A percentile compares a stretch with the other conserved stretches of the same genome.
Conservation (phyloP, 169 alveolate species). For the Ichthyophthirius multifiliis region DNA sequence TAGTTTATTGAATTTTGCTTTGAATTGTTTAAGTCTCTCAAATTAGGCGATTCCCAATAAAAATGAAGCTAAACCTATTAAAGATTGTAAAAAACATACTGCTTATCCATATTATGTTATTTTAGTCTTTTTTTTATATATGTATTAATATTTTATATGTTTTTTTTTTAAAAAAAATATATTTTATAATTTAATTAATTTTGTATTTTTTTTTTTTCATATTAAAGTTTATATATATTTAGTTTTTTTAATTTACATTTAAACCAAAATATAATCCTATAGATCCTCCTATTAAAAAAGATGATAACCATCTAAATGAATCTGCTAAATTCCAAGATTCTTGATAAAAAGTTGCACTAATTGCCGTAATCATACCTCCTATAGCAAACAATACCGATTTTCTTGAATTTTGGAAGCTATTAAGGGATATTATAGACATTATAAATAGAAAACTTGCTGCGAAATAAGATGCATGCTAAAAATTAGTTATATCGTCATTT, state of each 20-base stretch:
- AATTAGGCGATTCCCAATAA: not conserved
- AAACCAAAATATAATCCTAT: not conserved
- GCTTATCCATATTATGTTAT: not conserved
- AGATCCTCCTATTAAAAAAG: constrained; percentile 7
- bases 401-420: not conserved
- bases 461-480: not conserved
- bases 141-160: not conserved
- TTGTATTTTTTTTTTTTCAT: too few relatives aligned
- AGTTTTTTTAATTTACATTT: not conserved
- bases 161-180: not conserved
- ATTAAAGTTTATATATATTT: too few relatives aligned
- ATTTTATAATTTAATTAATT: not conserved
- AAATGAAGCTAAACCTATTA: not conserved
- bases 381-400: not conserved
- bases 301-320: not conserved
- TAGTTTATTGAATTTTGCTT: not conserved
- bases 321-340: not conserved
- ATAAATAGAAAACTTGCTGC: not conserved
- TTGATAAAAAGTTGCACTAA: not conserved
- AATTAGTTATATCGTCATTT: not conserved
- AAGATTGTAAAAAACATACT: not conserved
- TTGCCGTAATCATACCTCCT: constrained; percentile 1
- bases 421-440: not conserved
- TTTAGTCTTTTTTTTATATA: not conserved
- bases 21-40: not conserved